Conservation (phyloP, 768 basidiomycete genomes). For the Saitozyma sp. region DNA sequence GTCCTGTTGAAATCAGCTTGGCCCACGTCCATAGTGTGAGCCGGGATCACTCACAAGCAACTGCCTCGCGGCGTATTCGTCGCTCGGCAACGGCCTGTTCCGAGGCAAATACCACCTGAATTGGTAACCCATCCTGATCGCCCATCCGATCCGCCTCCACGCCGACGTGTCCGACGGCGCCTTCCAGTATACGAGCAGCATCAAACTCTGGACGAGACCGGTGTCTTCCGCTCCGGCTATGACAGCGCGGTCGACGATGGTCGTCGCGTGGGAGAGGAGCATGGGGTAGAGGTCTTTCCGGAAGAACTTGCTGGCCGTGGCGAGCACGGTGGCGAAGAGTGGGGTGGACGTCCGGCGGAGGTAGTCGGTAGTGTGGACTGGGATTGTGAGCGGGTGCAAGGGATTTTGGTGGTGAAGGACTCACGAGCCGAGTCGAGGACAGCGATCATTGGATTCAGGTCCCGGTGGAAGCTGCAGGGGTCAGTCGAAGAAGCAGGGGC, state of each 20-base stretch:
- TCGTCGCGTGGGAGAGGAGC: conserved; percentile 70
- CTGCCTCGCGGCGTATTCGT: conserved; percentile 25
- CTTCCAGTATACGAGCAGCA: conserved; percentile 83
- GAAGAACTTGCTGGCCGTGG: conserved; percentile 83
- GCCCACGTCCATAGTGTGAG: background rate
- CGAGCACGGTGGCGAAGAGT: conserved; percentile 78
- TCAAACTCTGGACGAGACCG: conserved; percentile 85
- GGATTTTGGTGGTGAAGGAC: background rate
- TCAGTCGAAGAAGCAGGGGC: no score
- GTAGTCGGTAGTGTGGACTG: conserved; percentile 72
- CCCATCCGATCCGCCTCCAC: conserved; percentile 34
- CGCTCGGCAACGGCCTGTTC: conserved; percentile 18
- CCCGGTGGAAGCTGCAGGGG: conserved; percentile 25
- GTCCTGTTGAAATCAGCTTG: conserved; percentile 13
- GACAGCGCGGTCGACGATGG: conserved; percentile 73
- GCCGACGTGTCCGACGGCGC: conserved; percentile 67
- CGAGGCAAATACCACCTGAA: conserved; percentile 27
- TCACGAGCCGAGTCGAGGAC: conserved; percentile 26
- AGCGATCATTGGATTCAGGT: conserved; percentile 28
- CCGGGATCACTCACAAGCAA: conserved; percentile 24
- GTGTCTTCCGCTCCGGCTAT: conserved; percentile 73
- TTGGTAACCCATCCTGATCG: conserved; percentile 38
- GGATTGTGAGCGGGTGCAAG: conserved; percentile 4
- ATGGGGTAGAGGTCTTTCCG: conserved; percentile 66
- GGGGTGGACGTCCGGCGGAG: conserved; percentile 78